phyloP scores from a whole-genome alignment of 2,329 filamentous ascomycete species.

The Alternaria sp. region DNA sequence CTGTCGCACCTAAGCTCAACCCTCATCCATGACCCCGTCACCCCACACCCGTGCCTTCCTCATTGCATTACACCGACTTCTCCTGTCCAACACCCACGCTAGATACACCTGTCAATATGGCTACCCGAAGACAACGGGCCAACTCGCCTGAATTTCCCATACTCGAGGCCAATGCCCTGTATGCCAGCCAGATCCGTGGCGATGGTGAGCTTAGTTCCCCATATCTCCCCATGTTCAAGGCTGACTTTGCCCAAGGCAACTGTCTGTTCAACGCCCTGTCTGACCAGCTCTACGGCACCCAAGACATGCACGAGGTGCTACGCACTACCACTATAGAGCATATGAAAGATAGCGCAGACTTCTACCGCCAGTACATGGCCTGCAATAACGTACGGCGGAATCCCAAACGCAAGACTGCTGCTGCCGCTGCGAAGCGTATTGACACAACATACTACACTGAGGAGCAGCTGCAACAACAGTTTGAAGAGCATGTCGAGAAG shows the following conservation, averaged over 20 bases:
- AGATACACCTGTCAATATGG: constrained; percentile 41
- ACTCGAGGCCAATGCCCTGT: constrained; percentile 65
- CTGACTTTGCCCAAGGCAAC: constrained; percentile 62
- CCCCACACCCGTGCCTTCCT: constrained; percentile 37
- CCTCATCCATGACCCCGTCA: constrained; percentile 39
- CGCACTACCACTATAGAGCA: constrained; percentile 67
- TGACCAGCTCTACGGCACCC: constrained; percentile 71
- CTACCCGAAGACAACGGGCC: constrained; percentile 40
- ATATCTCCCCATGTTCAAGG: constrained; percentile 15
- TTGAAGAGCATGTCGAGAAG: constrained; percentile 63
- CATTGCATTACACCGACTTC: constrained; percentile 35
- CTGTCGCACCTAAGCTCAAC: constrained; percentile 14
- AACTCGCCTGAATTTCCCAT: constrained; percentile 61
- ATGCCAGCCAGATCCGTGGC: constrained; percentile 66
- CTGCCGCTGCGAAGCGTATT: constrained; percentile 51
- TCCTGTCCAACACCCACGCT: constrained; percentile 42
- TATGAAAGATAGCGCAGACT: constrained; percentile 66
- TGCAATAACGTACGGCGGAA: constrained; percentile 63
- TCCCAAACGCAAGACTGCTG: constrained; percentile 64
- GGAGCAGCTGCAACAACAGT: constrained; percentile 62
- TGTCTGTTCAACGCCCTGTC: constrained; percentile 74
- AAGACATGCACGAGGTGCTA: constrained; percentile 65
- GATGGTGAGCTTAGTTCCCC: constrained; percentile 63
- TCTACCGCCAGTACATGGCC: constrained; percentile 72
- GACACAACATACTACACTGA: constrained; percentile 59